A percentile compares a stretch with the other conserved stretches of the same genome.
Conservation (phyloP, 306 rosid species). For the Lathyrus aphaca region DNA sequence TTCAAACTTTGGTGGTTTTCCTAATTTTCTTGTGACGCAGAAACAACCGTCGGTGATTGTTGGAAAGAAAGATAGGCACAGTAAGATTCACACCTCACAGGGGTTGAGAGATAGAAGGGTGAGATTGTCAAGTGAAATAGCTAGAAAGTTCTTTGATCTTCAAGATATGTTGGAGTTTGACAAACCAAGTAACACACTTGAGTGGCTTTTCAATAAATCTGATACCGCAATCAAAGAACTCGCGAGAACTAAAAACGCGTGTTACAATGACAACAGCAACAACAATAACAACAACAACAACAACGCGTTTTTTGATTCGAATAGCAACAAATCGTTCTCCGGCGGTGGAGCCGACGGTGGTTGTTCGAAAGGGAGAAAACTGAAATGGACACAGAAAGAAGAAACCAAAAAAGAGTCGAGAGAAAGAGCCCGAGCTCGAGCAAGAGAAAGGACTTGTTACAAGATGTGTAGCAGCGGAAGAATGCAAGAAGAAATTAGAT, state of each 20-base stretch:
- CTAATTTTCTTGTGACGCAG: constrained; percentile 32
- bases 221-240: constrained; percentile 63
- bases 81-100: constrained; percentile 88
- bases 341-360: not conserved
- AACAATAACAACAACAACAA: not conserved
- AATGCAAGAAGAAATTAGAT: constrained; percentile 11
- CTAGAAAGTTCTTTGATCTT: constrained; percentile 89
- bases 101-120: constrained; percentile 88
- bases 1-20: not conserved
- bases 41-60: not conserved
- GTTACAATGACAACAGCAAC: not conserved
- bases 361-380: constrained; percentile 36
- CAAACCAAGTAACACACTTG: constrained; percentile 88
- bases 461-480: constrained; percentile 42
- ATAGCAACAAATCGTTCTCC: constrained; percentile 34
- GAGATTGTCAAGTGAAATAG: constrained; percentile 72
- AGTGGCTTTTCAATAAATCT: constrained; percentile 79
- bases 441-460: constrained; percentile 74
- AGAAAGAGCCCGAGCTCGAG: constrained; percentile 79
- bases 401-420: constrained; percentile 53
- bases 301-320: constrained; percentile 27
- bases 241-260: constrained; percentile 37
- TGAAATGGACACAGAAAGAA: constrained; percentile 42
- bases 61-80: constrained; percentile 77
- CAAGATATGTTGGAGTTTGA: constrained; percentile 91